Percentiles rank a stretch among this genome's conserved stretches.
These are phyloP conservation scores for Ogataea polymorpha DNA, from an alignment of 805 yeast species.

Conservation along the genomic window DNA sequence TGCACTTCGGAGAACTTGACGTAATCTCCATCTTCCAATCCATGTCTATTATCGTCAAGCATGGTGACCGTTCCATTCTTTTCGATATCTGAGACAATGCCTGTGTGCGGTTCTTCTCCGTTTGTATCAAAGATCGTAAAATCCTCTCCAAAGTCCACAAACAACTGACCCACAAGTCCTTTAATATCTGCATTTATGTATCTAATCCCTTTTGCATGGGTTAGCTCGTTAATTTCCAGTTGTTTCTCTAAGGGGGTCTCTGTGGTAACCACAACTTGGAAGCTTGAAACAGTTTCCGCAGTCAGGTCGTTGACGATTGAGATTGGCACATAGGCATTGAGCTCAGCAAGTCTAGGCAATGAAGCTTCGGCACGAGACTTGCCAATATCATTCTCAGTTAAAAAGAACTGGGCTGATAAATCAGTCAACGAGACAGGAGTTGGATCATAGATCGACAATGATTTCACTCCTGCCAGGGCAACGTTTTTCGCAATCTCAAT, in stretches of 20 bases:
- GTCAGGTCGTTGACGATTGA: conserved; percentile 56
- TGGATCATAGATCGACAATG: conserved; percentile 83
- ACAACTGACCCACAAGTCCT: conserved; percentile 85
- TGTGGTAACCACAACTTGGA: conserved; percentile 84
- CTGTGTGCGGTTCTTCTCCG: conserved; percentile 89
- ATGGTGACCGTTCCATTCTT: conserved; percentile 87
- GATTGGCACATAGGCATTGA: conserved; percentile 89
- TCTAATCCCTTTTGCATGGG: conserved; percentile 71
- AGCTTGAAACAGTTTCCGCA: conserved; percentile 51
- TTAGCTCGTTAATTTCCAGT: conserved; percentile 66
- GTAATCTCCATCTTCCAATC: conserved; percentile 85
- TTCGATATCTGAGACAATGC: conserved; percentile 88
- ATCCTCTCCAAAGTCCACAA: conserved; percentile 84
- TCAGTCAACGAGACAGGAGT: conserved; percentile 62
- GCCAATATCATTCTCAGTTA: conserved; percentile 71
- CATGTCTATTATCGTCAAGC: conserved; percentile 89
- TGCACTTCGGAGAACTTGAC: conserved; percentile 84
- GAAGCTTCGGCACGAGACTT: conserved; percentile 70
- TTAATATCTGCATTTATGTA: conserved; percentile 78
- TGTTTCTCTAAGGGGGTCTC: conserved; percentile 70
- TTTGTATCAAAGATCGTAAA: conserved; percentile 80
- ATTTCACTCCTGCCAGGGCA: conserved; percentile 95
- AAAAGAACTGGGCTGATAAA: conserved; percentile 86
- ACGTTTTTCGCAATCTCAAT: conserved; percentile 95
- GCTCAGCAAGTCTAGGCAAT: conserved; percentile 67